Conservation (phyloP, 768 basidiomycete species). For the Phaeolepiota aurea region DNA sequence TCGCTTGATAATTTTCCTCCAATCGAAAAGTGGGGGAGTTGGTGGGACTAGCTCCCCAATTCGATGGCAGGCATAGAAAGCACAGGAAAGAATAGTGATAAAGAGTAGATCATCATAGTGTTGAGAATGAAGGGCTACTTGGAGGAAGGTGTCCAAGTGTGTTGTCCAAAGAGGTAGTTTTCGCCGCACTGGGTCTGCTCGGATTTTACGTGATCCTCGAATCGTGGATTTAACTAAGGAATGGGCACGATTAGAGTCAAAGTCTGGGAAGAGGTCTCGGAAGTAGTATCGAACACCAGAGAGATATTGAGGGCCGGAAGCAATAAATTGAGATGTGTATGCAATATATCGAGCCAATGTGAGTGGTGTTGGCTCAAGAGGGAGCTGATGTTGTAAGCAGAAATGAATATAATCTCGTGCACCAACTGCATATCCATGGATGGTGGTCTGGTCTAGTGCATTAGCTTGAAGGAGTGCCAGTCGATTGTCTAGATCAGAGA, state of each 20-base stretch:
- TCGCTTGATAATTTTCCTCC: slow-evolving; percentile 17
- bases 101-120: slow-evolving; percentile 16
- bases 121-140: slow-evolving; percentile 1
- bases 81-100: slow-evolving; percentile 12
- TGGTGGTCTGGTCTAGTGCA: slow-evolving; percentile 10
- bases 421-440: slow-evolving; percentile 8
- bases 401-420: slow-evolving; percentile 7
- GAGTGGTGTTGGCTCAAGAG: slow-evolving; percentile 3
- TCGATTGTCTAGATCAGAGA: not conserved
- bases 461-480: not conserved
- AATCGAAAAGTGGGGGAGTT: slow-evolving; percentile 11
- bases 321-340: slow-evolving; percentile 5
- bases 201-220: slow-evolving; percentile 10
- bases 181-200: slow-evolving; percentile 12
- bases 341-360: slow-evolving; percentile 13
- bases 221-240: slow-evolving; percentile 1
- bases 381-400: slow-evolving; percentile 3
- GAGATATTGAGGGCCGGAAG: slow-evolving; percentile 11
- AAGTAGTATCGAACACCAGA: slow-evolving; percentile 12
- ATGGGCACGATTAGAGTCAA: slow-evolving; percentile 5
- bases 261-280: slow-evolving; percentile 12
- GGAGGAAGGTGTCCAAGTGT: slow-evolving; percentile 10
- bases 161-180: slow-evolving; percentile 11
- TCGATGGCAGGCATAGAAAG: slow-evolving; percentile 20
- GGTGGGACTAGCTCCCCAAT: slow-evolving; percentile 12